These are phyloP conservation scores for Trichomonas tenax DNA, from an alignment of 208 protist genomes.

Conservation along the genomic window DNA sequence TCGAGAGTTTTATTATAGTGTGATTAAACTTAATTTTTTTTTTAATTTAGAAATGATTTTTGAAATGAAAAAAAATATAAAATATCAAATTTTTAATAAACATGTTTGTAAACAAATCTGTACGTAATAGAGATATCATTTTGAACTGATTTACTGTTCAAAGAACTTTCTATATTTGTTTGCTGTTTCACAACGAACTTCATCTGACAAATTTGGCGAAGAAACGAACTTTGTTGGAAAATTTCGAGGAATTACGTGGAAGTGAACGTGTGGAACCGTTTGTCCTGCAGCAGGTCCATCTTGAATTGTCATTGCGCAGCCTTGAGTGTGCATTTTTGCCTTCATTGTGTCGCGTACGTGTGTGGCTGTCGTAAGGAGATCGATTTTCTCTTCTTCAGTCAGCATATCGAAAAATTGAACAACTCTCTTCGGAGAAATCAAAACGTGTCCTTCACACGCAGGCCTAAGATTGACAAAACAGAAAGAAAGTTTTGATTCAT, in stretches of 20 bases:
- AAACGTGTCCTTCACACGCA: background rate
- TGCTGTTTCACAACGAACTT: background rate
- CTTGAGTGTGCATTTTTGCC: background rate
- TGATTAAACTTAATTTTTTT: too few relatives aligned
- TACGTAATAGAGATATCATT: too few relatives aligned
- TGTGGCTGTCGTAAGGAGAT: background rate
- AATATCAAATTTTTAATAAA: too few relatives aligned
- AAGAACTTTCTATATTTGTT: constrained; percentile 2
- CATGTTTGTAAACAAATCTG: too few relatives aligned
- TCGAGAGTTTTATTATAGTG: background rate
- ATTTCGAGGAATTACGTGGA: background rate
- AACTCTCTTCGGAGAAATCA: background rate
- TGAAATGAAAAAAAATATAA: too few relatives aligned
- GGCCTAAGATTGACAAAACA: background rate
- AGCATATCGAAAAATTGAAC: background rate
- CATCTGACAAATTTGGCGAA: background rate
- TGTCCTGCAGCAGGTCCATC: background rate
- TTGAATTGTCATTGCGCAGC: background rate
- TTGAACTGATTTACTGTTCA: background rate
- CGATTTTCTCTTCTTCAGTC: background rate
- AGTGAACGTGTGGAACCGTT: constrained; percentile 19
- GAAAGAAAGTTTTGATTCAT: constrained; percentile 7
- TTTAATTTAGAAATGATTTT: too few relatives aligned
- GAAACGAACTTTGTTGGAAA: background rate
- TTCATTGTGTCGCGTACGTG: background rate